These are phyloP conservation scores for Linaria vulgaris DNA, from an alignment of 257 asterid species.

Conservation along the genomic window DNA sequence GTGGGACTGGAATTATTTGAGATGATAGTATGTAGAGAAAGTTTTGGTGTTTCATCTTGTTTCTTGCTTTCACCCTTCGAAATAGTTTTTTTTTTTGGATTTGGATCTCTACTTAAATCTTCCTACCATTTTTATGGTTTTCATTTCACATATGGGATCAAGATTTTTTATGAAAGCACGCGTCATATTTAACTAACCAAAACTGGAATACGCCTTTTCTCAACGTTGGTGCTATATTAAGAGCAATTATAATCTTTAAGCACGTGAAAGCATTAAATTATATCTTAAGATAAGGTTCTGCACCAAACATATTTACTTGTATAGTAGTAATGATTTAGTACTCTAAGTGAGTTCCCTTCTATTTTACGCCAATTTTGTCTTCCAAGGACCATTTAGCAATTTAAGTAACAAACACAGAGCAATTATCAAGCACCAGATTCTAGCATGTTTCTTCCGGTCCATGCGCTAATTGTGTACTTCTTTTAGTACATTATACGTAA, in stretches of 20 bases:
- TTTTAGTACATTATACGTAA: not conserved
- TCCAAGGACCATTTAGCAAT: not conserved
- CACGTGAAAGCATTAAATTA: conserved; percentile 18
- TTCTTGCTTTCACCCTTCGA: too few relatives aligned
- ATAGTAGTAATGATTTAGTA: not conserved
- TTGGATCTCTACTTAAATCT: too few relatives aligned
- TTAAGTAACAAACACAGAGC: not conserved
- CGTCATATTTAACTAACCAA: too few relatives aligned
- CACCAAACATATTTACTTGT: not conserved
- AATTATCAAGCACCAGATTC: conserved; percentile 4
- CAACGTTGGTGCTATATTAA: not conserved
- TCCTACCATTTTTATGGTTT: too few relatives aligned
- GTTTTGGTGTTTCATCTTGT: too few relatives aligned
- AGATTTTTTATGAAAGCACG: too few relatives aligned
- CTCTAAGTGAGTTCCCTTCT: not conserved
- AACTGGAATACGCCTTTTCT: too few relatives aligned
- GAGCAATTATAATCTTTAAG: not conserved
- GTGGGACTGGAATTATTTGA: too few relatives aligned
- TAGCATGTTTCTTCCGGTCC: conserved; percentile 2
- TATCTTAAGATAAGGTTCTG: not conserved
- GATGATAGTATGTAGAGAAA: too few relatives aligned
- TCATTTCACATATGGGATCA: too few relatives aligned
- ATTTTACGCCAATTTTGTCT: not conserved
- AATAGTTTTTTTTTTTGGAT: too few relatives aligned
- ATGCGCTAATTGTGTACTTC: conserved; percentile 15